Evolutionary conservation across 495 filamentous ascomycete species (phyloP).

Genomic region (Penicillium simplicissimum): DNA sequence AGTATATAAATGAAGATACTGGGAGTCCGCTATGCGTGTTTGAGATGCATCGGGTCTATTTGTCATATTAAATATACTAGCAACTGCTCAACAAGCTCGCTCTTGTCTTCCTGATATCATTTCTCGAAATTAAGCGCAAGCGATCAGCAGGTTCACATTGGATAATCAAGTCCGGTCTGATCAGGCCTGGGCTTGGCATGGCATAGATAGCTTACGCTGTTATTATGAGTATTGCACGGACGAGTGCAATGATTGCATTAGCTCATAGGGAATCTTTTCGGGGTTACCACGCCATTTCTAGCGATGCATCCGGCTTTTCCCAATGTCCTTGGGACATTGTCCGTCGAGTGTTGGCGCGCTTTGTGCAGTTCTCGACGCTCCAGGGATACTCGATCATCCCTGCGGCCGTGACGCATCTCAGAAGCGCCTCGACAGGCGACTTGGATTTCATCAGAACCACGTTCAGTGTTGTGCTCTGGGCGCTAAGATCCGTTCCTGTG

Average conservation of each 20-base stretch:
- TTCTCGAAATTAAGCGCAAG: conserved; percentile 37
- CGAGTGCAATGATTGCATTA: not conserved
- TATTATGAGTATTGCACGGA: not conserved
- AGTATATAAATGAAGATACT: too few relatives aligned
- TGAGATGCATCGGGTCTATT: too few relatives aligned
- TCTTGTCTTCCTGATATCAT: too few relatives aligned
- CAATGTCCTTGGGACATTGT: too few relatives aligned
- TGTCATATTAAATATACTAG: too few relatives aligned
- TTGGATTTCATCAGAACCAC: conserved; percentile 45
- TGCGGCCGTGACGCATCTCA: conserved; percentile 47
- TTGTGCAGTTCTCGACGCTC: conserved; percentile 7
- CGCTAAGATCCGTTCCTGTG: conserved; percentile 25
- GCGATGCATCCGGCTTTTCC: not conserved
- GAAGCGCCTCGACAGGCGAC: conserved; percentile 45
- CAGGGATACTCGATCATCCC: conserved; percentile 15
- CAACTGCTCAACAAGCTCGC: too few relatives aligned
- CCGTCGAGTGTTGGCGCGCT: not conserved
- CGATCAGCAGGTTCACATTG: not conserved
- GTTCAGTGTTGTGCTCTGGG: conserved; percentile 36
- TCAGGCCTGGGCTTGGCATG: not conserved
- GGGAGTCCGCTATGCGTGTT: too few relatives aligned
- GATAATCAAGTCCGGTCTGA: not conserved
- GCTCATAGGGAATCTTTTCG: not conserved
- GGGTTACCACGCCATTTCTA: not conserved
- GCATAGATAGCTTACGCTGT: not conserved